Percentiles rank a stretch among this genome's conserved stretches.
phyloP scores from a whole-genome alignment of 768 basidiomycete species.

The Suillus placidus region DNA sequence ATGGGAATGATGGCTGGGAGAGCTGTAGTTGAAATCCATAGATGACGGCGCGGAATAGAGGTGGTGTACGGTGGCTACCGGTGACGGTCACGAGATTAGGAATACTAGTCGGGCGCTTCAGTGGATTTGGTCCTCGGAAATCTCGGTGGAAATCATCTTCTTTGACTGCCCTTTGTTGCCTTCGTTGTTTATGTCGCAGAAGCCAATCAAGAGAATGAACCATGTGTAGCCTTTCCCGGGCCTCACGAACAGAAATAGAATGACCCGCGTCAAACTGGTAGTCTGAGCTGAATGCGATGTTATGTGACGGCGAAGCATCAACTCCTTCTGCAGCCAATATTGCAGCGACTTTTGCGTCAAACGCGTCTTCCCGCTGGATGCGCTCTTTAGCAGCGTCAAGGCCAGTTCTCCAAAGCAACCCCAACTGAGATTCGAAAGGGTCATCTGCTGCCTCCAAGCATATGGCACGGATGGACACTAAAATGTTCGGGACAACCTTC shows the following conservation, averaged over 20 bases:
- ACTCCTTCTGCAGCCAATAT: constrained; percentile 49
- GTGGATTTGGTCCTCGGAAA: constrained; percentile 42
- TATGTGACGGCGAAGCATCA: constrained; percentile 40
- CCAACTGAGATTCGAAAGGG: constrained; percentile 76
- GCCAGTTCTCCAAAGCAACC: constrained; percentile 74
- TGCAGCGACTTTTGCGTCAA: constrained; percentile 74
- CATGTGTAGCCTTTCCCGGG: constrained; percentile 64
- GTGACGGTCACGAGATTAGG: constrained; percentile 49
- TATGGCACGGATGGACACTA: constrained; percentile 59
- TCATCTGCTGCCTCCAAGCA: constrained; percentile 84
- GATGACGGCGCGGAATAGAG: constrained; percentile 70
- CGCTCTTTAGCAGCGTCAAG: constrained; percentile 70
- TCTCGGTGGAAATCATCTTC: constrained; percentile 50
- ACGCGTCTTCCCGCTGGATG: constrained; percentile 77
- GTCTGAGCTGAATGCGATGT: constrained; percentile 41
- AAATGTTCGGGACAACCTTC: constrained; percentile 68
- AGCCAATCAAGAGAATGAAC: constrained; percentile 79
- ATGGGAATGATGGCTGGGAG: constrained; percentile 60
- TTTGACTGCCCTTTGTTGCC: constrained; percentile 49
- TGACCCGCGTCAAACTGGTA: constrained; percentile 68
- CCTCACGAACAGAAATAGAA: constrained; percentile 71
- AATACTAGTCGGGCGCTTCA: constrained; percentile 34
- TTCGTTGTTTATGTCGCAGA: constrained; percentile 51
- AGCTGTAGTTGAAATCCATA: constrained; percentile 60
- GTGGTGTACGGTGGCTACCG: constrained; percentile 46